Conservation (phyloP, 2,329 filamentous ascomycete species). For the Penicillium sp. region DNA sequence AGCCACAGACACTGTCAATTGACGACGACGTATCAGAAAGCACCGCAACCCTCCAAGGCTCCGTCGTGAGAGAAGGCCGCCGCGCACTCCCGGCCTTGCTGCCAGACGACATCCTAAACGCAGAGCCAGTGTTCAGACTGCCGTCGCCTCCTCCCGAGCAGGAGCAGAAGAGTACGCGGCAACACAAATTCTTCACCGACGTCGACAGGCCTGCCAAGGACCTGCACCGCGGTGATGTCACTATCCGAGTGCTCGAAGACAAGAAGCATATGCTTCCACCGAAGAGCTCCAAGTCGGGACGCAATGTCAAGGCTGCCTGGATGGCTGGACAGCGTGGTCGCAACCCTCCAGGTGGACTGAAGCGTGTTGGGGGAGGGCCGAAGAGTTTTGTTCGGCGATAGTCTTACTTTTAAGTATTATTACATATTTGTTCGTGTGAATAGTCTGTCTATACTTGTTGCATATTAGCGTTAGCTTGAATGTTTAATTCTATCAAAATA, state of each 20-base stretch:
- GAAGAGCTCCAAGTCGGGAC: constrained; percentile 40
- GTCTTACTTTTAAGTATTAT: neutral
- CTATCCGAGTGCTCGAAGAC: constrained; percentile 47
- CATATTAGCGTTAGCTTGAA: neutral
- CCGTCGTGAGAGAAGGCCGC: constrained; percentile 33
- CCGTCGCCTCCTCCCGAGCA: constrained; percentile 42
- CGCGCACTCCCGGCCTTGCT: constrained; percentile 47
- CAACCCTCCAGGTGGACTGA: constrained; percentile 31
- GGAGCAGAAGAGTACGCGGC: constrained; percentile 32
- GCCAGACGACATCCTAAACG: constrained; percentile 49
- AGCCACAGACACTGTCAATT: constrained; percentile 4
- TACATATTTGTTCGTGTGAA: neutral
- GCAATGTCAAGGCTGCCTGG: constrained; percentile 37
- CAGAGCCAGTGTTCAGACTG: constrained; percentile 41
- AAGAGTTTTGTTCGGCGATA: constrained; percentile 35
- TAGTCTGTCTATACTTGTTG: neutral
- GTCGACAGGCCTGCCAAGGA: constrained; percentile 49
- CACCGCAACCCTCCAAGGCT: constrained; percentile 38
- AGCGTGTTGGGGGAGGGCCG: constrained; percentile 32
- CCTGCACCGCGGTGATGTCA: constrained; percentile 45
- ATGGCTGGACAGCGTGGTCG: constrained; percentile 28
- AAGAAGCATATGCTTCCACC: constrained; percentile 42
- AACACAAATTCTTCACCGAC: constrained; percentile 48
- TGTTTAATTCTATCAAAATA: no score
- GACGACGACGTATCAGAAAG: constrained; percentile 40